Evolutionary conservation across 2,329 filamentous ascomycete genomes (phyloP).

Genomic region (Fusarium armeniacum): DNA sequence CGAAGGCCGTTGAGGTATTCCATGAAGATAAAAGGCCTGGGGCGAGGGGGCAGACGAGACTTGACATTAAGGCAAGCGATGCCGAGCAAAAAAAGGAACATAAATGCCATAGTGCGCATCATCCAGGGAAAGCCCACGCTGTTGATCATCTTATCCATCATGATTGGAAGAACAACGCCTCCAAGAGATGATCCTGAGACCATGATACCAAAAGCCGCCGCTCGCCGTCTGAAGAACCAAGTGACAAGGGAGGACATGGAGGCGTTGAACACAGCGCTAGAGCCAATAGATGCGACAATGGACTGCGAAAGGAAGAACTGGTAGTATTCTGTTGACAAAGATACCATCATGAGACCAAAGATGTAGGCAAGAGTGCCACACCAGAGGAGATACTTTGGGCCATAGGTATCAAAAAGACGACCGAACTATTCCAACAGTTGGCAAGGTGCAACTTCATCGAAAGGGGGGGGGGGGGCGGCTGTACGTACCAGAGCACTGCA

Average conservation of each 20-base stretch:
- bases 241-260: constrained; percentile 60
- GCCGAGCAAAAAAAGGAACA: constrained; percentile 57
- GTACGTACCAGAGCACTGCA: constrained; percentile 63
- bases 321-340: constrained; percentile 62
- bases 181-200: constrained; percentile 68
- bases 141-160: constrained; percentile 68
- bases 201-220: constrained; percentile 67
- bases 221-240: constrained; percentile 68
- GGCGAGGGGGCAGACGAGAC: constrained; percentile 61
- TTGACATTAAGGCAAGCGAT: constrained; percentile 55
- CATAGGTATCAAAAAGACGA: constrained; percentile 74
- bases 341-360: constrained; percentile 76
- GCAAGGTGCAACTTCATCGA: not conserved
- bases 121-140: constrained; percentile 63
- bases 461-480: constrained; percentile 45
- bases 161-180: constrained; percentile 71
- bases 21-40: constrained; percentile 59
- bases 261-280: constrained; percentile 60
- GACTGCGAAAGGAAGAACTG: constrained; percentile 61
- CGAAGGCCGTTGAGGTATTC: constrained; percentile 64
- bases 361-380: constrained; percentile 69
- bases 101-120: constrained; percentile 62
- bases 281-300: constrained; percentile 59
- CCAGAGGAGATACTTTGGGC: constrained; percentile 70
- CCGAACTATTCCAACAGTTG: constrained; percentile 59